Percentiles rank a stretch among this genome's conserved stretches.
These are phyloP conservation scores for Solanum chmielewskii DNA, from an alignment of 257 asterid species.

Conservation along the genomic window DNA sequence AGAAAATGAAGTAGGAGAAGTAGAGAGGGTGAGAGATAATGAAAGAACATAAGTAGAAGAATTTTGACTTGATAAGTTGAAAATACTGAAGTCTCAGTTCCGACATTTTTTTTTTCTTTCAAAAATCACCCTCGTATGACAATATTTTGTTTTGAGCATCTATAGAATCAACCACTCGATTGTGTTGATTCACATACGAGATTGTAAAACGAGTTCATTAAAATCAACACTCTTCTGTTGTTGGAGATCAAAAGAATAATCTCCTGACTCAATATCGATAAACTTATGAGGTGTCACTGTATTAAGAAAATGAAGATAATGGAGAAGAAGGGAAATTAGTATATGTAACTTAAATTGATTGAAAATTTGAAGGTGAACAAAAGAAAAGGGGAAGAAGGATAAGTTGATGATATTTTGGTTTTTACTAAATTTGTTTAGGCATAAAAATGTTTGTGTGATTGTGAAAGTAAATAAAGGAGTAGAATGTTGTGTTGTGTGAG, in stretches of 20 bases:
- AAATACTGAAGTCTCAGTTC: constrained; percentile 20
- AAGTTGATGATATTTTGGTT: neutral
- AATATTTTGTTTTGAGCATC: neutral
- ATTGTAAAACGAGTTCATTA: neutral
- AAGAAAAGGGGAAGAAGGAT: constrained; percentile 26
- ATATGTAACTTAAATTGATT: neutral
- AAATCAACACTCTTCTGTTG: neutral
- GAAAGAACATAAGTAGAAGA: constrained; percentile 19
- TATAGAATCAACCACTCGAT: neutral
- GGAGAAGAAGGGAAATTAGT: neutral
- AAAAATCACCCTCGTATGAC: neutral
- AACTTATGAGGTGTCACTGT: rapidly evolving
- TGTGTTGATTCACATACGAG: neutral
- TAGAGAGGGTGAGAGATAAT: constrained; percentile 55
- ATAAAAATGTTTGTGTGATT: neutral
- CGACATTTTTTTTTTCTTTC: constrained; percentile 31
- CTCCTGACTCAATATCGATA: neutral
- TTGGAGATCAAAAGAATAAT: neutral
- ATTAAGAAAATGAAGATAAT: neutral
- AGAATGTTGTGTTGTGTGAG: neutral
- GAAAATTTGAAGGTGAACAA: constrained; percentile 13
- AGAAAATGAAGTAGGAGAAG: constrained; percentile 44
- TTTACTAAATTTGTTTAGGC: neutral
- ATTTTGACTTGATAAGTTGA: constrained; percentile 27
- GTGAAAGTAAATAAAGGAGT: constrained; percentile 36